phyloP scores from a whole-genome alignment of 2,329 filamentous ascomycete genomes.

The Ophiostoma sp. region DNA sequence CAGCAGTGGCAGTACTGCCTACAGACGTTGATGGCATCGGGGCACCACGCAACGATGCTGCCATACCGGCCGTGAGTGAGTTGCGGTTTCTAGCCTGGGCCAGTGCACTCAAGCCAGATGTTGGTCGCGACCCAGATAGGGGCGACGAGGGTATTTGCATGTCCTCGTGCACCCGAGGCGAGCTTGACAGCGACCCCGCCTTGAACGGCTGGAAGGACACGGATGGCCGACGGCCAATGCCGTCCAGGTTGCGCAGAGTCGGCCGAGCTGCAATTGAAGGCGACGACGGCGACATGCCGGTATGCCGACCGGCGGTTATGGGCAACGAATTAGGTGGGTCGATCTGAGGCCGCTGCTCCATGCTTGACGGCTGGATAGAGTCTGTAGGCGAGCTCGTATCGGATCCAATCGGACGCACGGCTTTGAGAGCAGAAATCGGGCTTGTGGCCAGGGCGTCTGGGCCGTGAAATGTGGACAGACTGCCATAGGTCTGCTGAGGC shows the following conservation, averaged over 20 bases:
- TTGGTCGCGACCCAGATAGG: slow-evolving; percentile 42
- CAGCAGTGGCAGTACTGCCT: slow-evolving; percentile 20
- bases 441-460: slow-evolving; percentile 72
- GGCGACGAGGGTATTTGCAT: slow-evolving; percentile 52
- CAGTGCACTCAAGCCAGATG: slow-evolving; percentile 43
- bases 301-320: slow-evolving; percentile 35
- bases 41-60: slow-evolving; percentile 63
- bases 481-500: slow-evolving; percentile 72
- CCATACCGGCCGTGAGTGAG: slow-evolving; percentile 69
- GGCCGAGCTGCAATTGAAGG: slow-evolving; percentile 30
- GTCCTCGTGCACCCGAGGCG: slow-evolving; percentile 56
- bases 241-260: slow-evolving; percentile 46
- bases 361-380: slow-evolving; percentile 43
- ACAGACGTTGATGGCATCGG: slow-evolving; percentile 42
- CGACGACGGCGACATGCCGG: slow-evolving; percentile 15
- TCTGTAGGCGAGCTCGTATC: slow-evolving; percentile 56
- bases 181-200: slow-evolving; percentile 87
- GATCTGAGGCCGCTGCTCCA: slow-evolving; percentile 33
- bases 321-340: slow-evolving; percentile 51
- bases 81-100: slow-evolving; percentile 62
- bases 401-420: slow-evolving; percentile 57
- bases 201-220: slow-evolving; percentile 96
- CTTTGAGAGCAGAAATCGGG: slow-evolving; percentile 75
- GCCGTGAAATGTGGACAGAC: slow-evolving; percentile 84
- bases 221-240: slow-evolving; percentile 64